A percentile compares a stretch with the other conserved stretches of the same genome.
Evolutionary conservation across 768 basidiomycete species (phyloP).

Genomic region (Multifurca ochricompacta): DNA sequence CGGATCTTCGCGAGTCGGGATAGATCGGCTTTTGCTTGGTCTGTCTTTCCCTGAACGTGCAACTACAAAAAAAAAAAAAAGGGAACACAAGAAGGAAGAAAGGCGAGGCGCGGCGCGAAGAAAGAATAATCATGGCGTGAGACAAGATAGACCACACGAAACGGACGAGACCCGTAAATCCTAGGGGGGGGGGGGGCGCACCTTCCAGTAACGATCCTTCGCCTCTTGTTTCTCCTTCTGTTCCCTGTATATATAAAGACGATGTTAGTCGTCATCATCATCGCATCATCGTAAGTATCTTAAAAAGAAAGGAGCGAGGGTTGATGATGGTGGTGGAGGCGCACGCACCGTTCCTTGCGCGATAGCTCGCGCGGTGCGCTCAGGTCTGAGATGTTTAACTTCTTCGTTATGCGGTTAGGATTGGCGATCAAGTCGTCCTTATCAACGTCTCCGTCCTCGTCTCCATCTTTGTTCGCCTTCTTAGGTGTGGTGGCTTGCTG

Average conservation of each 20-base stretch:
- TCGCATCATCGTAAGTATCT: no score
- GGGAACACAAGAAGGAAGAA: not conserved
- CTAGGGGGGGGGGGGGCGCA: no score
- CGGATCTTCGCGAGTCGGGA: slow-evolving; percentile 79
- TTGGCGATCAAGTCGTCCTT: slow-evolving; percentile 70
- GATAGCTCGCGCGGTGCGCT: slow-evolving; percentile 51
- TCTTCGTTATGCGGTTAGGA: slow-evolving; percentile 68
- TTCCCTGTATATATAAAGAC: slow-evolving; percentile 50
- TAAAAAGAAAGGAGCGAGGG: not conserved
- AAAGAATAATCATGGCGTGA: no score
- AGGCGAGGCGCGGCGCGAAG: no score
- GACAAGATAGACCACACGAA: no score
- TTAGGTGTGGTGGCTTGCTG: no score
- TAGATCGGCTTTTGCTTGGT: slow-evolving; percentile 83
- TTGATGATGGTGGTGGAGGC: not conserved
- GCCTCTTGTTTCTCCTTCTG: slow-evolving; percentile 90
- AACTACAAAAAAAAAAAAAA: slow-evolving; percentile 35
- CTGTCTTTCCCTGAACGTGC: slow-evolving; percentile 78
- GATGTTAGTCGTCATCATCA: no score
- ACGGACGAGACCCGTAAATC: no score
- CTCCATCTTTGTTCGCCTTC: slow-evolving; percentile 36
- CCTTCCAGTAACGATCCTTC: slow-evolving; percentile 83
- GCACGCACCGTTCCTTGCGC: slow-evolving; percentile 54
- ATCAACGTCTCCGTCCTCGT: slow-evolving; percentile 43
- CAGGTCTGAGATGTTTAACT: slow-evolving; percentile 71